Evolutionary conservation across 768 basidiomycete species (phyloP), one percentile per base, ranked within the genome.

Genomic region (Boletellus ananas): DNA sequence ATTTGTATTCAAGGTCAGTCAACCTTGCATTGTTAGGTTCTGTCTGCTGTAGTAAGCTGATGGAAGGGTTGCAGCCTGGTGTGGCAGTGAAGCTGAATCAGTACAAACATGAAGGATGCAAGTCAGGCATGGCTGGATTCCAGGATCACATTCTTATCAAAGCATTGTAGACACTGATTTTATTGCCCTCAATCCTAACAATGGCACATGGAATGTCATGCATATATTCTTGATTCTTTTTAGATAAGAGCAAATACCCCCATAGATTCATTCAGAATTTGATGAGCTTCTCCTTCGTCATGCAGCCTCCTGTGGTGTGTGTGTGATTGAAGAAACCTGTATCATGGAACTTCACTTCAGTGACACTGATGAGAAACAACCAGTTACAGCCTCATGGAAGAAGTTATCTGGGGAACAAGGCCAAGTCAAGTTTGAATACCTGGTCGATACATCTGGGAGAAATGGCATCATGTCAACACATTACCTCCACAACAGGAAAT

Each of bases 371-470:
- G 12, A 20, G 5, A 16, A 34, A 4, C 43, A 31, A 8, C 43
- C 43, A 2, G 12, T 45, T 10, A 35, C 35, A 1, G 45, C 45
- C 27, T 45, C 45, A 1, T 45, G 45, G 45, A 45, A 37, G 25
- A 27, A 13, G 23, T 6, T 16, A 14, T 27, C 17, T 25, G 45
- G 34, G 12, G 34, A 37, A 37, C 18, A 4, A 3, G 45, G 45
- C 17, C 45, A 25, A 2, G 27, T 18, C 27, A 35, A 45, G 9
- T 45, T 45, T n/a, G 35, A 37, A 14, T 45, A 45, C 25, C 27
- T 45, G 45, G 45, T 45, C 35, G 45, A 45, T 25, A 35, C 45
- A 13, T 45, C 45, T 12, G 45, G 43, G 13, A 44, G 33, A 16
- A 44, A 44, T 20, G 43, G 45, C 13, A 37, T 45, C 45, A 45